Percentiles rank a stretch among this genome's conserved stretches.
These are phyloP conservation scores for Serendipita sp. DNA, from an alignment of 768 basidiomycete genomes.

Conservation along the genomic window DNA sequence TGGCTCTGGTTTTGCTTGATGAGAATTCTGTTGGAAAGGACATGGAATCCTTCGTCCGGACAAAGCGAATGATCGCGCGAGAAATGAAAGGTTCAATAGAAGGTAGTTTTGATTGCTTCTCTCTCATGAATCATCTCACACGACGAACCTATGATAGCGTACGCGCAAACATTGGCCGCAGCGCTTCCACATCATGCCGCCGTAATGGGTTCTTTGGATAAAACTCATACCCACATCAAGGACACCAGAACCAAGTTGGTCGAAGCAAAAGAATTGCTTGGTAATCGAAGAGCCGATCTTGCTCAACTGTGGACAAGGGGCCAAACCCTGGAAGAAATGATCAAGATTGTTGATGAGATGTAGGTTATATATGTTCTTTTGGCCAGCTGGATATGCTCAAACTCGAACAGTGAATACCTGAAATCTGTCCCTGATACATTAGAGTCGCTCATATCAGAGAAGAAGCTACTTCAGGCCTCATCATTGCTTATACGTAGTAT, in stretches of 20 bases:
- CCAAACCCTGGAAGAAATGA: conserved; percentile 90
- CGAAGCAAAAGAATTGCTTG: conserved; percentile 65
- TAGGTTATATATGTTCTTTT: conserved; percentile 25
- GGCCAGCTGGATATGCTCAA: conserved; percentile 13
- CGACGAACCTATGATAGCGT: conserved; percentile 32
- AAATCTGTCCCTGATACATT: conserved; percentile 83
- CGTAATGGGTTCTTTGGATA: conserved; percentile 52
- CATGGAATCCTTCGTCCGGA: conserved; percentile 58
- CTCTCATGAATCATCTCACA: conserved; percentile 8
- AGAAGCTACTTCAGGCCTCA: conserved; percentile 78
- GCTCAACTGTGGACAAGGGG: conserved; percentile 81
- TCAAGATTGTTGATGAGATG: conserved; percentile 89
- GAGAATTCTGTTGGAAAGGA: conserved; percentile 55
- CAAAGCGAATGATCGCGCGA: conserved; percentile 60
- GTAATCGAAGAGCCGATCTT: conserved; percentile 73
- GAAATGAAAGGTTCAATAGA: conserved; percentile 82
- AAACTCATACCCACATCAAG: conserved; percentile 59
- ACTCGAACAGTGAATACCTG: conserved; percentile 54
- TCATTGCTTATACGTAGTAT: conserved; percentile 73
- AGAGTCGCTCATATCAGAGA: conserved; percentile 92
- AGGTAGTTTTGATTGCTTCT: conserved; percentile 33
- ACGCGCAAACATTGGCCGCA: conserved; percentile 92
- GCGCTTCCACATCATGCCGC: conserved; percentile 81
- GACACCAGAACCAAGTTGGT: conserved; percentile 53
- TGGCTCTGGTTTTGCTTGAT: conserved; percentile 81